Base-by-base conservation (phyloP, 2,329 filamentous ascomycete genomes). In the Paraphoma sp. region DNA sequence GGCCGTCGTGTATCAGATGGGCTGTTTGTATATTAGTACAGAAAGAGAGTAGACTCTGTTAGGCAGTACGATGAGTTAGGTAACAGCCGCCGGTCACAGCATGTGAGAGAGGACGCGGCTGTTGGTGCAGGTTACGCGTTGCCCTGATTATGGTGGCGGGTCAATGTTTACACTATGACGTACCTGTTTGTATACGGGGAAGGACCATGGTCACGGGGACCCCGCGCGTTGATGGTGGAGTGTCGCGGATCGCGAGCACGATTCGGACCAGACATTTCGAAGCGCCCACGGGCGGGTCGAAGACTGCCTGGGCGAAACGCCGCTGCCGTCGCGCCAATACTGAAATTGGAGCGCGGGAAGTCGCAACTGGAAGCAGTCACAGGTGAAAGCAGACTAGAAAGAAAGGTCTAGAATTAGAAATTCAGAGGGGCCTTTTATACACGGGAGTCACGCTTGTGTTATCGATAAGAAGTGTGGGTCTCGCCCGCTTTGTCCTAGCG, bases 101-200 rank as follows among this genome's bases (percentile, higher is more conserved):
- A 23, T 23, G 23, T 23, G 23, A 23, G 23, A 23, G 3, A 23
- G 23, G 23, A 5, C 23, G 23, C 23, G 23, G 23, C 23, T 23
- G 5, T 23, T 23, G 23, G 23, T 36, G 6, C 33, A 14, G 33
- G 9, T 10, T 36, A 14, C 33, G 33, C 14, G 33, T 10, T 36
- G 14, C 33, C 33, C 33, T 36, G 11, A 9, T 9, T 17, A 14
- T 18, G 12, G 8, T 16, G 11, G 36, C 45, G 16, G 2, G 45
- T 31, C 9, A n/a, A 30, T 45, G 33, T 10, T 17, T 17, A 42
- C 40, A 2, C 40, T 40, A 16, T 8, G 47, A 49, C 47, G 38
- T 49, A 49, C 47, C 47, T 49, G 5, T 49, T 8, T 11, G 5
- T n/a, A 23, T 53, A 16, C 6, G 38, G 23, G 47, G 55, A 42